Evolutionary conservation across 129 eudicot species (phyloP).

Genomic region (Centaurea solstitialis): DNA sequence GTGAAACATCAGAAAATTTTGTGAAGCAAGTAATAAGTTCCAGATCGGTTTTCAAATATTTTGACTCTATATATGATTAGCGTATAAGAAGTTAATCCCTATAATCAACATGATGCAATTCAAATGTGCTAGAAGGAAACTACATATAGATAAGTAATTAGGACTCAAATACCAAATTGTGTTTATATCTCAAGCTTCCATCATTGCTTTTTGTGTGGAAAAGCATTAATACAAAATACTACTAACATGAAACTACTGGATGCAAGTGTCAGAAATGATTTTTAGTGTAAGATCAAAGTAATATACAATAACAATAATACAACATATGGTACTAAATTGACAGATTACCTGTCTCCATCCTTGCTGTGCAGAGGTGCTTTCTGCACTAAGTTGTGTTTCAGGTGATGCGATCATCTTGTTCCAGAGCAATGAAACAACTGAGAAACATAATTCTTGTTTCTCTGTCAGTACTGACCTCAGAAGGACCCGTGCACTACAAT

Average conservation of each 20-base stretch:
- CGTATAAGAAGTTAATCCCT: not conserved
- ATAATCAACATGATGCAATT: not conserved
- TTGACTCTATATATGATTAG: not conserved
- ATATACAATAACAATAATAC: not conserved
- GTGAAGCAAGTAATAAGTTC: not conserved
- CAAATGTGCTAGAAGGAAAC: too few relatives aligned
- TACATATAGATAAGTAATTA: too few relatives aligned
- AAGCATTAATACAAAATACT: not conserved
- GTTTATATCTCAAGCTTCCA: not conserved
- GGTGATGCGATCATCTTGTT: slow-evolving; percentile 93
- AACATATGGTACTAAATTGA: not conserved
- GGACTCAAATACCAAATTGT: not conserved
- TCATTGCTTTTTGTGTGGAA: not conserved
- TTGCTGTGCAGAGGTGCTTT: slow-evolving; percentile 98
- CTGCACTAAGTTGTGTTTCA: slow-evolving; percentile 87
- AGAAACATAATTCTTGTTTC: slow-evolving; percentile 88
- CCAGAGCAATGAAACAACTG: slow-evolving; percentile 98
- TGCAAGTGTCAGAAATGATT: not conserved
- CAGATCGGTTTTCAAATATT: not conserved
- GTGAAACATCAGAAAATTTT: not conserved
- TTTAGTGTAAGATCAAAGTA: not conserved
- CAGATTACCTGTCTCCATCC: slow-evolving; percentile 97
- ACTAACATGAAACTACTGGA: not conserved
- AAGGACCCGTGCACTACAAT: slow-evolving; percentile 63
- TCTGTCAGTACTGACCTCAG: slow-evolving; percentile 72